phyloP scores from a whole-genome alignment of 768 basidiomycete genomes.

The Gyrodon lividus region DNA sequence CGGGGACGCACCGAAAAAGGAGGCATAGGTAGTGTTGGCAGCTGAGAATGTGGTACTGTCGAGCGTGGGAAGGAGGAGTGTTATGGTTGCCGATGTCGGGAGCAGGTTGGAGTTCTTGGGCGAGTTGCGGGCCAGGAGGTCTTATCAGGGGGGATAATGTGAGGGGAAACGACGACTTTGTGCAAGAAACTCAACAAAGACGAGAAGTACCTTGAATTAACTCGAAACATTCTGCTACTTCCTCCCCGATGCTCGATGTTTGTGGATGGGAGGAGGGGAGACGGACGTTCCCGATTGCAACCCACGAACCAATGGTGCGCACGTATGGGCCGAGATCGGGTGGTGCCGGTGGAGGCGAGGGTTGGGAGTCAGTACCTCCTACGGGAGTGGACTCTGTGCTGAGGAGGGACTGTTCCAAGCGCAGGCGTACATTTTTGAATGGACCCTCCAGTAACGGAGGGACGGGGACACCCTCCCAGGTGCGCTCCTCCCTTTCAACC shows the following conservation, averaged over 20 bases:
- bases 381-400: background rate
- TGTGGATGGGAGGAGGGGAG: slow-evolving; percentile 20
- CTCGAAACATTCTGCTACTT: slow-evolving; percentile 69
- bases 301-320: slow-evolving; percentile 56
- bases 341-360: background rate
- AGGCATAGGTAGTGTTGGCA: slow-evolving; percentile 76
- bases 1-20: slow-evolving; percentile 87
- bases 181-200: background rate
- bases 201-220: slow-evolving; percentile 52
- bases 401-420: slow-evolving; percentile 13
- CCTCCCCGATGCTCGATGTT: slow-evolving; percentile 67
- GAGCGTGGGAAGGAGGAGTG: slow-evolving; percentile 81
- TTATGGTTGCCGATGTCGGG: slow-evolving; percentile 57
- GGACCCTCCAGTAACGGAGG: slow-evolving; percentile 51
- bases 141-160: slow-evolving; percentile 34
- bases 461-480: slow-evolving; percentile 25
- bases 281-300: slow-evolving; percentile 60
- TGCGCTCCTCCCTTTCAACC: slow-evolving; percentile 45
- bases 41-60: slow-evolving; percentile 57
- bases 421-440: slow-evolving; percentile 15
- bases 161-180: background rate
- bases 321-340: slow-evolving; percentile 13
- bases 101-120: slow-evolving; percentile 30
- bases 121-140: slow-evolving; percentile 45
- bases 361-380: background rate